A percentile compares a stretch with the other conserved stretches of the same genome.
phyloP scores from a whole-genome alignment of 1,284 basidiomycete species.

The Malassezia brasiliensis region DNA sequence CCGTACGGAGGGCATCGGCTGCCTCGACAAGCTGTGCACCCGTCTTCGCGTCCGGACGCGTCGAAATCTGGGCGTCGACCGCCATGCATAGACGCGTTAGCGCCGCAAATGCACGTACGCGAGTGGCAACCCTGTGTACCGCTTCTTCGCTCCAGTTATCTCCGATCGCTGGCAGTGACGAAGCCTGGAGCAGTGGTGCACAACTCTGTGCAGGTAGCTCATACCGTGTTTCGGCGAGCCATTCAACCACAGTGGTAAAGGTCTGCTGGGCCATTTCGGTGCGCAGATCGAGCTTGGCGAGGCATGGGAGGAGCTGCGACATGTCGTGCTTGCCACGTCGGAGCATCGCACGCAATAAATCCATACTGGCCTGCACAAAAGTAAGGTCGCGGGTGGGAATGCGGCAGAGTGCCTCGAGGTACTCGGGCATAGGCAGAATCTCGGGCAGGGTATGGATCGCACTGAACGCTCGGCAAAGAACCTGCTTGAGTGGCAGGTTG shows the following conservation, averaged over 20 bases:
- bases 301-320: not conserved
- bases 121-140: not conserved
- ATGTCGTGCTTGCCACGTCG: not conserved
- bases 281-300: not conserved
- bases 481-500: too few species aligned
- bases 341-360: not conserved
- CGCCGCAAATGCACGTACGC: not conserved
- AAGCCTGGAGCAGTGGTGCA: not conserved
- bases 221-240: not conserved
- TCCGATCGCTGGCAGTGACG: not conserved
- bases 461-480: too few species aligned
- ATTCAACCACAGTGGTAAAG: not conserved
- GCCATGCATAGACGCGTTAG: too few species aligned
- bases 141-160: not conserved
- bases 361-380: not conserved
- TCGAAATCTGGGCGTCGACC: too few species aligned
- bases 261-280: not conserved
- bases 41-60: too few species aligned
- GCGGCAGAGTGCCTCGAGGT: not conserved
- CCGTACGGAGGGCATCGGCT: too few species aligned
- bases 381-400: not conserved
- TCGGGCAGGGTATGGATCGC: not conserved
- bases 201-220: not conserved
- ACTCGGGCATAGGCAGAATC: not conserved
- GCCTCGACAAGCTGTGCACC: too few species aligned